phyloP scores from a whole-genome alignment of 2,329 filamentous ascomycete genomes.

The Raffaelea albimanens region DNA sequence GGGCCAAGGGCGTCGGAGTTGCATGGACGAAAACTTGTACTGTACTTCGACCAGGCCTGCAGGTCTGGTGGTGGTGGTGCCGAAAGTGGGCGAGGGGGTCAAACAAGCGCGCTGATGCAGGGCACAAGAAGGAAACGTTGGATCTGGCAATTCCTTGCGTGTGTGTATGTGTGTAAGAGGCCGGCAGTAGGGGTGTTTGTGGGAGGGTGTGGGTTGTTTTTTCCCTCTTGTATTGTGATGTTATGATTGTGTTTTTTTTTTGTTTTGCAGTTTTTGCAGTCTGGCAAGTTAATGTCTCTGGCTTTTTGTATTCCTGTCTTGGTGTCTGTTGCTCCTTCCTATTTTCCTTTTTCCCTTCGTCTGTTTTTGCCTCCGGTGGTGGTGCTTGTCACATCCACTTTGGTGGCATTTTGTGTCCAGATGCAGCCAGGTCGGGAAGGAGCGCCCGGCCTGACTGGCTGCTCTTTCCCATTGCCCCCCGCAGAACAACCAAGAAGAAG shows the following conservation, averaged over 20 bases:
- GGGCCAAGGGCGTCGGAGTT: background rate
- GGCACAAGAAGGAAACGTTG: conserved; percentile 21
- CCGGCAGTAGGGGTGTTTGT: too few species aligned
- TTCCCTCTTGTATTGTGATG: too few species aligned
- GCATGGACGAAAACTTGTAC: conserved; percentile 7
- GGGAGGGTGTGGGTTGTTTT: too few species aligned
- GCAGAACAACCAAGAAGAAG: background rate
- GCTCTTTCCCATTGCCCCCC: background rate
- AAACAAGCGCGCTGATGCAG: conserved; percentile 21
- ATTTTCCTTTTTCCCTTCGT: too few species aligned
- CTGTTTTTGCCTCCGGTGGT: too few species aligned
- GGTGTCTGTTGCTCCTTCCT: too few species aligned
- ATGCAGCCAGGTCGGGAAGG: conserved; percentile 2
- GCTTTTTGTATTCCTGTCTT: too few species aligned
- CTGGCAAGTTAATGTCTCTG: too few species aligned
- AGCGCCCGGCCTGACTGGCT: background rate
- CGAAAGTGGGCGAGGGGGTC: conserved; percentile 1
- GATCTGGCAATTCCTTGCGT: conserved; percentile 13
- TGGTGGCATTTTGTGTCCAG: too few species aligned
- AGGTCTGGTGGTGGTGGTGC: background rate
- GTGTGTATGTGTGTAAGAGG: background rate
- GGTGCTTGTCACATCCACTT: too few species aligned
- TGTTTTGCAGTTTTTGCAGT: too few species aligned
- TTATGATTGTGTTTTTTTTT: too few species aligned
- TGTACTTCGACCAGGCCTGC: conserved; percentile 6